Base-by-base conservation (phyloP, 78 protist species). In the Dictyostelium firmibasis region DNA sequence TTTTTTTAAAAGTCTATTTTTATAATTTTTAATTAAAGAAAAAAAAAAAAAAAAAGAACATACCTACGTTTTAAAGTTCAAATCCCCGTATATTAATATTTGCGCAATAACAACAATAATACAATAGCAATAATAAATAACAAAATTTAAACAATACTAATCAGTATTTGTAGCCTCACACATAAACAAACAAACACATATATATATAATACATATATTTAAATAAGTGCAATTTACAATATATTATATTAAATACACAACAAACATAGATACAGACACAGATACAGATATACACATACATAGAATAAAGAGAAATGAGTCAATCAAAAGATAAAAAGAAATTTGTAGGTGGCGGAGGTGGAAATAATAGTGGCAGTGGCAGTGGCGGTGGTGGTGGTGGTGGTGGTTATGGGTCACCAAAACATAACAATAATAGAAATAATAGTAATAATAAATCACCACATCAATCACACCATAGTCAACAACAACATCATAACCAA, bases 311-410 rank as follows among this genome's bases (percentile, higher is more conserved):
- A n/a, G 20, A 14, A 72, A 72, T 72, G 79, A 72, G 79, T 31
- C 35, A 70, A 31, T 35, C 36, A 33, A 72, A 72, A 72, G 79
- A 72, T 72, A 72, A 72, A 72, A 72, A 72, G 79, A 72, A 72
- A 72, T 31, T 16, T 33, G 25, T 33, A 33, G 36, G 23, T 29
- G 43, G 41, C 2, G 20, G 23, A 14, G 16, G 43, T 33, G 79
- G 79, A 14, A 31, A 9, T 69, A 62, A 29, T 29, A 69, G 25
- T 69, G 44, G 33, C 1, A 10, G 72, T 20, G 72, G 72, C 8
- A 33, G 70, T 62, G 70, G 72, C 0, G 31, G 35, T 4, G 23
- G 27, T 62, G 72, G 72, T 16, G 29, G 38, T 9, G 38, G 78
- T 25, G 78, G 78, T 16, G 23, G 43, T 31, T 33, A 72, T 31